A percentile compares a stretch with the other conserved stretches of the same genome.
Evolutionary conservation across 257 asterid species (phyloP).

Genomic region (Gentiana straminea): DNA sequence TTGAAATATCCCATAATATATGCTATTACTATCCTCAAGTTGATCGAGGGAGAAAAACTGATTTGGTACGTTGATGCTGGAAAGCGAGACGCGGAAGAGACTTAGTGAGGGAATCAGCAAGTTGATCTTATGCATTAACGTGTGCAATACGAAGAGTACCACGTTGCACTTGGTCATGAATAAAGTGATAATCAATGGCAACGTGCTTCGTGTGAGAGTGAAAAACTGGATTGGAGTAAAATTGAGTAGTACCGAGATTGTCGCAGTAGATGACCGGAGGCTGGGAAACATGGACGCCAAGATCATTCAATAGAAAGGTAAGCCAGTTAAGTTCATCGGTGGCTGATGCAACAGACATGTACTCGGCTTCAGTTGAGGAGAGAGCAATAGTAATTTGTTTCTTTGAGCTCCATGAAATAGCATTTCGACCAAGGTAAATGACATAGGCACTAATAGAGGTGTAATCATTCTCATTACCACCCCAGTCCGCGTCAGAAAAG

Average conservation of each 20-base stretch:
- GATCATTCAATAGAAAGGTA: not conserved
- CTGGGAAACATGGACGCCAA: not conserved
- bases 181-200: not conserved
- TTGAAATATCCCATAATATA: too few species aligned
- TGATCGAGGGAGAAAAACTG: too few species aligned
- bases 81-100: not conserved
- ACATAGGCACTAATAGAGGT: not conserved
- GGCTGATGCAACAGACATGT: not conserved
- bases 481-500: too few species aligned
- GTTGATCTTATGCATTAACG: not conserved
- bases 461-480: too few species aligned
- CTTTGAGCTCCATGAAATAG: not conserved
- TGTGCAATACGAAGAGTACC: not conserved
- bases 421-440: not conserved
- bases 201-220: not conserved
- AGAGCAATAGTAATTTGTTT: not conserved
- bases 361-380: not conserved
- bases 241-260: not conserved
- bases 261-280: not conserved
- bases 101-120: not conserved
- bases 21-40: too few species aligned
- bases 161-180: not conserved
- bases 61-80: too few species aligned
- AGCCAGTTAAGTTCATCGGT: not conserved
- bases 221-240: not conserved